phyloP scores from a whole-genome alignment of 116 monocot genomes.

The Dioscorea cayenensis region DNA sequence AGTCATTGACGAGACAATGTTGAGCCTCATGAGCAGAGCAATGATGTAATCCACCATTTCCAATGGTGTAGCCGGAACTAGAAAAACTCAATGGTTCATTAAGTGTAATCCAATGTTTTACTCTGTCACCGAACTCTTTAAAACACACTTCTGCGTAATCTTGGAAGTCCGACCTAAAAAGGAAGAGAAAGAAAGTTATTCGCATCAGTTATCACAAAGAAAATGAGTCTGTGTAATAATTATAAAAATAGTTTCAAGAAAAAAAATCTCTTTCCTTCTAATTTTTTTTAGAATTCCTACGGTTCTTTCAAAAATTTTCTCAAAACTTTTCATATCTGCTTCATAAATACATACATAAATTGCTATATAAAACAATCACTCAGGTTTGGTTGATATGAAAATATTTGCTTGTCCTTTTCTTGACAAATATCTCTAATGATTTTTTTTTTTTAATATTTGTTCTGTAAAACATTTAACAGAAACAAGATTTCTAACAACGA shows the following conservation, averaged over 20 bases:
- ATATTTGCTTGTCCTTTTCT: background rate
- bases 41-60: background rate
- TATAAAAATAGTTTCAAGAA: no score
- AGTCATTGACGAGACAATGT: background rate
- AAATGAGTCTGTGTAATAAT: no score
- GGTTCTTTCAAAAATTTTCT: no score
- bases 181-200: no score
- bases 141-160: slow-evolving; percentile 4
- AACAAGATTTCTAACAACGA: no score
- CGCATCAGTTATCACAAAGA: no score
- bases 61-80: background rate
- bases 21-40: background rate
- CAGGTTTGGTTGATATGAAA: background rate
- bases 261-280: no score
- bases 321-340: no score
- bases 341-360: no score
- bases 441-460: no score
- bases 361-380: background rate
- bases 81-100: slow-evolving; percentile 1
- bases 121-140: slow-evolving; percentile 2
- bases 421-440: background rate
- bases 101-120: slow-evolving; percentile 6
- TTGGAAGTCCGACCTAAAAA: background rate
- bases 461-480: no score
- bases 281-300: no score